Base-by-base conservation (phyloP, 2,329 filamentous ascomycete genomes). In the Colletotrichum sidae region DNA sequence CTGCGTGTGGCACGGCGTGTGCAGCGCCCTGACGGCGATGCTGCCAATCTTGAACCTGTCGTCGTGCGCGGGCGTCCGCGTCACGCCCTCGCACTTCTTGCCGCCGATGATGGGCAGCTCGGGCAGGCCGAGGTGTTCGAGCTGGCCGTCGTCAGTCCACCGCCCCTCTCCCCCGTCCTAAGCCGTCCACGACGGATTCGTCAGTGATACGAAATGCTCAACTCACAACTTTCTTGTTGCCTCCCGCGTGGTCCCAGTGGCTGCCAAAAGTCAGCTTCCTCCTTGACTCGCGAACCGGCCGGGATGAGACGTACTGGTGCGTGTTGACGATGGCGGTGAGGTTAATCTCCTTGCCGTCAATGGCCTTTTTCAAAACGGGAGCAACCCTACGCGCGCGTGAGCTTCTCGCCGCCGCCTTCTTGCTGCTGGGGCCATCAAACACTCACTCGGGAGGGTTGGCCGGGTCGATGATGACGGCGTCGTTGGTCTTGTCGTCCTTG, bases 1-100 rank as follows among this genome's bases (percentile, higher is more conserved):
- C 81, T 97, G 94, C 1, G 96, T 99, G 77, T 99, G 96, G 78
- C 96, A 99, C 2, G 96, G 96, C 11, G 96, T 99, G 79, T 98
- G 92, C n/a, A 98, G 83, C 33, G 92, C 92, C 75, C 88, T 95
- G 62, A 97, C 91, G 12, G 86, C 85, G 77, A 99, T 96, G 70
- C 86, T 85, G 60, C 96, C 96, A 68, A 99, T 88, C 68, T 88
- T 90, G 83, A 97, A 97, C 3, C 84, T 88, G 69, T 93, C 88
- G 44, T 90, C 88, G 76, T 98, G 87, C 3, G 81, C 79, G 0
- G 95, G 95, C 0, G 91, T 96, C 71, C 84, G 84, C 33, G 90
- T 94, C 51, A 97, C 95, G 33, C 87, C 87, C 68, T 91, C 85
- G 78, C 95, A 97, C 74, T 97, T 87, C 74, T 90, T 93, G 69